phyloP scores from a whole-genome alignment of 345 rosid genomes.

The Boechera divaricarpa region DNA sequence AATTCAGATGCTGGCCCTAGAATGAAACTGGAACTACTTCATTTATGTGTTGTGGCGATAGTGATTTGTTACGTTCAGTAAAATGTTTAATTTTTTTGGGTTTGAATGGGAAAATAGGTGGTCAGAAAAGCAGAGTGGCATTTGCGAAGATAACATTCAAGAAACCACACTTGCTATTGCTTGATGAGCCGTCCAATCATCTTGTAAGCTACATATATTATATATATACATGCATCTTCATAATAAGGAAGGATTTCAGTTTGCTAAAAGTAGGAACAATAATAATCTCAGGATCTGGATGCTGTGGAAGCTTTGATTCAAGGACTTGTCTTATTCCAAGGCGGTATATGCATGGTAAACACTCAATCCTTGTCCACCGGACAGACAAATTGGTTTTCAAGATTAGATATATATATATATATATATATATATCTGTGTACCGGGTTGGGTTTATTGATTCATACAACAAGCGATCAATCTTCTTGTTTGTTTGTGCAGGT shows the following conservation, averaged over 20 bases:
- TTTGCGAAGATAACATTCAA: conserved; percentile 98
- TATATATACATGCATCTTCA: background rate
- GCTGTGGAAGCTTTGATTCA: conserved; percentile 99
- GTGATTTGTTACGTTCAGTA: background rate
- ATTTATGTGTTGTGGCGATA: conserved; percentile 5
- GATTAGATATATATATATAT: background rate
- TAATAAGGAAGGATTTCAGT: conserved; percentile 8
- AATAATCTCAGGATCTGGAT: conserved; percentile 75
- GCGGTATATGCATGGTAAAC: conserved; percentile 91
- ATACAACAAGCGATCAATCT: background rate
- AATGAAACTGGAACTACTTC: background rate
- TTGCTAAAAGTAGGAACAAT: conserved; percentile 10
- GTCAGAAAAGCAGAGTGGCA: conserved; percentile 99
- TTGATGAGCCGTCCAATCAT: conserved; percentile 99
- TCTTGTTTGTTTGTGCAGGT: conserved; percentile 57
- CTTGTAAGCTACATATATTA: conserved; percentile 66
- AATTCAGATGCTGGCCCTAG: background rate
- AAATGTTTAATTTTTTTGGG: conserved; percentile 6
- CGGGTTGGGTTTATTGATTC: background rate
- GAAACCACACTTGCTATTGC: conserved; percentile 96
- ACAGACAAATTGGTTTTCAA: background rate
- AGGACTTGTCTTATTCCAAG: conserved; percentile 96
- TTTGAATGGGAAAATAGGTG: conserved; percentile 59
- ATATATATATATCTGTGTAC: background rate
- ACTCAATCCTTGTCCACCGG: conserved; percentile 4